Evolutionary conservation across 352 stramenopile genomes (phyloP).

Genomic region (Phytophthora sp.): DNA sequence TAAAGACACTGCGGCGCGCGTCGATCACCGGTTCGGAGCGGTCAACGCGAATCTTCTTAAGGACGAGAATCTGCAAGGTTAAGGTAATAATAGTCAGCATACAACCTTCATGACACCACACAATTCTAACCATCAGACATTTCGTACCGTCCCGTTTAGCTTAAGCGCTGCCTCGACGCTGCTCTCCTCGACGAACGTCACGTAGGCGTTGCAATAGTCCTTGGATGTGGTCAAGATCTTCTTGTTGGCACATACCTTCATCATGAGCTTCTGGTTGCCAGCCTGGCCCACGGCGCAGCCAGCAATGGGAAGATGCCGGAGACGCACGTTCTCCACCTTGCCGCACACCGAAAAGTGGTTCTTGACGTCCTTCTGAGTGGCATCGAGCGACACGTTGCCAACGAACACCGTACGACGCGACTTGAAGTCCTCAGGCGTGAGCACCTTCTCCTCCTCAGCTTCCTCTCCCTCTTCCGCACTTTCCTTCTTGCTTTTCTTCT

Average conservation of each 20-base stretch:
- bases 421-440: slow-evolving; percentile 59
- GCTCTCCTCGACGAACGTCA: slow-evolving; percentile 75
- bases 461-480: slow-evolving; percentile 8
- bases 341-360: slow-evolving; percentile 86
- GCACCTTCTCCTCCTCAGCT: slow-evolving; percentile 28
- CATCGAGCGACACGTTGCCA: slow-evolving; percentile 91
- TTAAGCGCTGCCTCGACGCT: slow-evolving; percentile 71
- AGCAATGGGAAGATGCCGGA: slow-evolving; percentile 88
- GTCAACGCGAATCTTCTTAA: slow-evolving; percentile 76
- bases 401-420: slow-evolving; percentile 90
- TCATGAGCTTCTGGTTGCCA: slow-evolving; percentile 92
- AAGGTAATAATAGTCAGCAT: slow-evolving; percentile 9
- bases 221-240: slow-evolving; percentile 81
- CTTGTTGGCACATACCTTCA: slow-evolving; percentile 91
- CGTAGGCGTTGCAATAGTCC: slow-evolving; percentile 93
- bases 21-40: slow-evolving; percentile 70
- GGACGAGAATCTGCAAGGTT: slow-evolving; percentile 52
- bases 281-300: slow-evolving; percentile 84
- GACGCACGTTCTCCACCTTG: slow-evolving; percentile 84
- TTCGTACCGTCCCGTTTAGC: slow-evolving; percentile 71
- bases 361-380: slow-evolving; percentile 81
- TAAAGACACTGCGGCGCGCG: slow-evolving; percentile 86
- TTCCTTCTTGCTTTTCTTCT: slow-evolving; percentile 34
- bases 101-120: neutral
- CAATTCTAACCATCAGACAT: too few species aligned